Conservation (phyloP, 2,329 filamentous ascomycete species). For the Mycosphaerelloides madeirae region DNA sequence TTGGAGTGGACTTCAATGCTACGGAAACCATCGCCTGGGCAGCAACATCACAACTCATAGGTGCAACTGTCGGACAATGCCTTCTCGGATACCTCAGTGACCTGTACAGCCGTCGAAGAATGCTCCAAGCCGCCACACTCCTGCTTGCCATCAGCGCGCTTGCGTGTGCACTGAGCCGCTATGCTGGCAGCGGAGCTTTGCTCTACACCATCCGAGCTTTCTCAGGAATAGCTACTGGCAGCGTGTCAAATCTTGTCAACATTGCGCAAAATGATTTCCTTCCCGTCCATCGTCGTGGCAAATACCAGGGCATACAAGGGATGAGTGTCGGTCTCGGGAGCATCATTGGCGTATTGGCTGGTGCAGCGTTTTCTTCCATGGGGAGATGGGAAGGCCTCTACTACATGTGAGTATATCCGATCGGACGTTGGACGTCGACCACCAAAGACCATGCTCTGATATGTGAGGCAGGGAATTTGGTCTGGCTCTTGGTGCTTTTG, state of each 20-base stretch:
- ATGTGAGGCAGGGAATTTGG: slow-evolving; percentile 9
- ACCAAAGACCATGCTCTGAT: too few relatives aligned
- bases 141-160: slow-evolving; percentile 8
- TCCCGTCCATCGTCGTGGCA: slow-evolving; percentile 10
- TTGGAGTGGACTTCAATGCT: slow-evolving; percentile 12
- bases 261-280: slow-evolving; percentile 22
- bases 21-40: slow-evolving; percentile 17
- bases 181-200: slow-evolving; percentile 1
- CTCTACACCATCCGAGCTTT: slow-evolving; percentile 13
- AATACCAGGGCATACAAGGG: slow-evolving; percentile 24
- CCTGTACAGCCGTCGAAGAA: slow-evolving; percentile 15
- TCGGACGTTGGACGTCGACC: too few relatives aligned
- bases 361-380: slow-evolving; percentile 10
- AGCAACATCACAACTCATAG: slow-evolving; percentile 14
- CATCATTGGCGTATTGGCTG: slow-evolving; percentile 18
- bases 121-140: slow-evolving; percentile 14
- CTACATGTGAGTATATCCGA: too few relatives aligned
- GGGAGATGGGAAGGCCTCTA: too few relatives aligned
- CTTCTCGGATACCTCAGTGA: slow-evolving; percentile 23
- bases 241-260: slow-evolving; percentile 22
- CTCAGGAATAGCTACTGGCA: slow-evolving; percentile 18
- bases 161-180: slow-evolving; percentile 8
- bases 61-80: slow-evolving; percentile 16
- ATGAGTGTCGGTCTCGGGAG: slow-evolving; percentile 16
- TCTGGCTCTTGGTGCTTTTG: slow-evolving; percentile 5